These are phyloP conservation scores for Mollisiaceae sp. DNA, from an alignment of 2,329 filamentous ascomycete genomes.

Conservation along the genomic window DNA sequence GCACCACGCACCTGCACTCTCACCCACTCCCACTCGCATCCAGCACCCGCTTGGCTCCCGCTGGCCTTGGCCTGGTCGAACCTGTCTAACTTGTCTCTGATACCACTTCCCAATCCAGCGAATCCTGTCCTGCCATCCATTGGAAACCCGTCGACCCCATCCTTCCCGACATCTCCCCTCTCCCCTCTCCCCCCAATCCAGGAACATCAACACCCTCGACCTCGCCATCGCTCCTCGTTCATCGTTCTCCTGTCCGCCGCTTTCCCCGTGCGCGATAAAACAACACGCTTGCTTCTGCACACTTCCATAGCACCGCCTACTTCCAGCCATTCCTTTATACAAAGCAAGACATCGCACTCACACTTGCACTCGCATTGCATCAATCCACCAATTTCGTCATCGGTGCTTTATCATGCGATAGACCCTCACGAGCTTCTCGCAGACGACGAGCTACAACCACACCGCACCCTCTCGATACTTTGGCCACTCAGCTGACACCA, in stretches of 20 bases:
- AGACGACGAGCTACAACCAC: slow-evolving; percentile 29
- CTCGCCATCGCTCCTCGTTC: slow-evolving; percentile 9
- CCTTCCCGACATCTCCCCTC: neutral
- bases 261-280: slow-evolving; percentile 8
- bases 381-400: slow-evolving; percentile 12
- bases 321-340: slow-evolving; percentile 23
- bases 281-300: neutral
- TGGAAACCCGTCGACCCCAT: neutral
- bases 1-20: no score
- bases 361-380: neutral
- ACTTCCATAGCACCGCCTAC: slow-evolving; percentile 5
- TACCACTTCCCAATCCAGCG: neutral
- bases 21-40: neutral
- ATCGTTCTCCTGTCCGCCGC: neutral
- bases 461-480: slow-evolving; percentile 18
- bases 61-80: neutral
- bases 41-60: neutral
- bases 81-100: neutral
- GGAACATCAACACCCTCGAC: slow-evolving; percentile 20
- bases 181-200: slow-evolving; percentile 15
- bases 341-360: neutral
- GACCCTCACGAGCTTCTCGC: slow-evolving; percentile 25
- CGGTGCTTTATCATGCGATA: slow-evolving; percentile 33
- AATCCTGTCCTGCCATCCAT: neutral
- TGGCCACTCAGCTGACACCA: slow-evolving; percentile 28